Base-by-base conservation (phyloP, 805 yeast genomes). In the Cyberlindnera sargentensis region DNA sequence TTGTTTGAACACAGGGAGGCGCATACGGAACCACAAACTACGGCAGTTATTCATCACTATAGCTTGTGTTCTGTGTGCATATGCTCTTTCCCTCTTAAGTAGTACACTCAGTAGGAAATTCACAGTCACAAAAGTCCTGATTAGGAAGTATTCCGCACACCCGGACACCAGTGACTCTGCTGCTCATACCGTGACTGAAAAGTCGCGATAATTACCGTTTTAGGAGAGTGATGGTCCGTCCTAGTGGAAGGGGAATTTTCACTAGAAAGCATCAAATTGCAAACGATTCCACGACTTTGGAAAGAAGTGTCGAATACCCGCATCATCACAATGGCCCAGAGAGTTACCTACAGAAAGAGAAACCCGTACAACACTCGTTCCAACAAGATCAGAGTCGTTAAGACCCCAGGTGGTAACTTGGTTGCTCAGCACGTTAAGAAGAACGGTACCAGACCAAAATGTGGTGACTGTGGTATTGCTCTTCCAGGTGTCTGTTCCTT, bases 301-400 rank as follows among this genome's bases (percentile, higher is more conserved):
- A 15, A 20, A 33, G 8, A 10, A 15, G 23, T 33, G 9, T 33
- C 35, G 9, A 15, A 33, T 33, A 33, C 35, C 35, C 35, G 8
- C 23, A 15, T 33, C 23, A 33, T 33, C 34, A 38, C 28, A 76
- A 91, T 91, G 99, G 98, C 96, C 72, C 95, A 88, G 78, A 91
- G 99, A 83, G 93, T 89, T 75, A 88, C 96, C 62, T 89, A 80
- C 84, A 87, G 96, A 84, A 87, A 95, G 81, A 86, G 95, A 82
- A 89, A 88, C 75, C 95, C 96, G 76, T 89, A 88, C 95, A 91
- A 91, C 95, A 90, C 98, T 83, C 84, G 82, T 75, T 91, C 98
- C 64, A 93, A 91, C 95, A 86, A 84, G 80, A 91, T 91, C 80
- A 90, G 85, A 90, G 95, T 90, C 75, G 95, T 91, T 66, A 93